Evolutionary conservation across 148 eudicot genomes (phyloP), one percentile per base, ranked within the genome.

Genomic region (Oxyria digyna): DNA sequence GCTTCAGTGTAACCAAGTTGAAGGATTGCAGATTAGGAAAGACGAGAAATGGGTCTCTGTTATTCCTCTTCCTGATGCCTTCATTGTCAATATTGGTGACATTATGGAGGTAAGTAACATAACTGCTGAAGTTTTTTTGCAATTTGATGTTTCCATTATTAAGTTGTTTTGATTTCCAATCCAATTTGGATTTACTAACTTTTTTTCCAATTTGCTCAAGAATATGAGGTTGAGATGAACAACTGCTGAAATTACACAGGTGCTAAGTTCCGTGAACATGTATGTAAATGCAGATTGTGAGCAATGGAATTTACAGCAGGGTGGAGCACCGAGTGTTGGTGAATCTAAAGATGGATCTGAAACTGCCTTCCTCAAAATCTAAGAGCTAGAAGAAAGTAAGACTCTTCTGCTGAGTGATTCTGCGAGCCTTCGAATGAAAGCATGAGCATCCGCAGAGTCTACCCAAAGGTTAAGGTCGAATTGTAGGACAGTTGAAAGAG

Each of bases 221-320:
- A 10, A 41, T 41, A 41, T 41, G 43, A 41, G 0, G 12, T 41
- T 41, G 43, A 3, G 1, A 41, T 12, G 10, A 9, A 2, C 43
- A 8, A 41, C 11, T 41, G 43, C 15, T 41, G 10, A 11, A 41
- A 8, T 2, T 33, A 33, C 2, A 33, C 37, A 5, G 2, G 6
- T 33, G 37, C 37, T 42, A 9, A 42, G 14, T n/a, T 57, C 40
- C 32, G 23, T 37, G 13, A 4, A 40, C 14, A 4, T 40, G 31
- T 9, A 6, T 9, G n/a, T n/a, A n/a, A n/a, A 18, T 67, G 18
- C 21, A 76, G 83, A 74, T 80, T 17, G 46, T 69, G 31, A 74
- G 77, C 1, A 80, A 80, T 40, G 82, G 82, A 23, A 43, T 74
- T 42, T 79, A 79, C 57, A 69, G 49, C 21, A 79, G 82, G 69